These are phyloP conservation scores for Xanthoconium stramineum DNA, from an alignment of 768 basidiomycete genomes.

Conservation along the genomic window DNA sequence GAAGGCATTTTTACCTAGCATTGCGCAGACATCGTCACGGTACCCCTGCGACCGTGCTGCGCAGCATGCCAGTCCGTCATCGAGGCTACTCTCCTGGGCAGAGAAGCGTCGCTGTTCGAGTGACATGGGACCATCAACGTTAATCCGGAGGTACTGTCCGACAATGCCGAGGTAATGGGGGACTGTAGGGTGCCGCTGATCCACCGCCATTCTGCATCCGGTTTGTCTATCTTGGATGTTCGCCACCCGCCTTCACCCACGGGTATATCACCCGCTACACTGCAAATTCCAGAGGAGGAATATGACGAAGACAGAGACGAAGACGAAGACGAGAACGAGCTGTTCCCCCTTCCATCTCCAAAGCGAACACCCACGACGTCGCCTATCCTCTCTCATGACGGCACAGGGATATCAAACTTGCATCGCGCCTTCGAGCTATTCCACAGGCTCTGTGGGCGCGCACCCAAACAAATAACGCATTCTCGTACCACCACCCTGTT, in stretches of 20 bases:
- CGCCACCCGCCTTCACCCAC: slow-evolving; percentile 13
- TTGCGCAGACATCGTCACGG: slow-evolving; percentile 42
- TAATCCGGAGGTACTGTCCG: neutral
- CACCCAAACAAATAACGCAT: slow-evolving; percentile 4
- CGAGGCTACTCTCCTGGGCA: slow-evolving; percentile 53
- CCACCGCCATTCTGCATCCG: neutral
- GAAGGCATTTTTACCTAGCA: too few relatives aligned
- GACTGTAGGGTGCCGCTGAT: neutral
- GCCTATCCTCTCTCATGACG: slow-evolving; percentile 28
- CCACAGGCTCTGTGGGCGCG: slow-evolving; percentile 9
- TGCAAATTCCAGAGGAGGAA: slow-evolving; percentile 33
- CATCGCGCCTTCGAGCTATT: slow-evolving; percentile 13
- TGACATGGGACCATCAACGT: slow-evolving; percentile 25
- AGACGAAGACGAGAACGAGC: slow-evolving; percentile 49
- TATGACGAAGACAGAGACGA: too few relatives aligned
- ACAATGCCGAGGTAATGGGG: neutral
- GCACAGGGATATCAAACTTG: neutral
- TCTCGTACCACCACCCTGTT: slow-evolving; percentile 20
- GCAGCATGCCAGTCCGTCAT: slow-evolving; percentile 55
- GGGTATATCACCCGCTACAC: slow-evolving; percentile 10
- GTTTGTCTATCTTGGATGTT: neutral
- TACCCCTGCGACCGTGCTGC: slow-evolving; percentile 75
- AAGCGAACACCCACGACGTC: slow-evolving; percentile 49
- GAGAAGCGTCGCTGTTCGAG: slow-evolving; percentile 48
- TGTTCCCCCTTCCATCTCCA: slow-evolving; percentile 61